Base-by-base conservation (phyloP, 495 filamentous ascomycete genomes). In the Penicillium tannophilum region DNA sequence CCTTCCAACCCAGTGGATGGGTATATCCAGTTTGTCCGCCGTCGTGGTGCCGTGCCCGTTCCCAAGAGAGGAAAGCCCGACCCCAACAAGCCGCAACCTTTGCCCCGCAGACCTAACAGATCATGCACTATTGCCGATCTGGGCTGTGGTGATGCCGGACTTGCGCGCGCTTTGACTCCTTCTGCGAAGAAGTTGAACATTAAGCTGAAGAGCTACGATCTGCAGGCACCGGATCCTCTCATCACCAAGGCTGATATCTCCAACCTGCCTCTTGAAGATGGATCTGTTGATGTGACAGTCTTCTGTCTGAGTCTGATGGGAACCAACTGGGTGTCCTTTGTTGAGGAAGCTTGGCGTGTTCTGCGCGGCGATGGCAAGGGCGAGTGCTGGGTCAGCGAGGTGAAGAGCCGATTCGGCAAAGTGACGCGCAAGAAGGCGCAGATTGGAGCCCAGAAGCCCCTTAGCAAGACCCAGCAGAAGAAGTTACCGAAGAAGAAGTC, bases 271-370 rank as follows among this genome's bases (percentile, higher is more conserved):
- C 68, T 96, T 2, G 72, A 76, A 24, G 85, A 92, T 49, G 84
- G 83, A 49, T 83, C 79, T 39, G 87, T 92, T 23, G 91, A 98
- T 67, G 80, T 98, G 16, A 89, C 90, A 8, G 84, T 98, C 53
- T 96, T 97, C 78, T 98, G 94, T 74, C 80, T 98, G 23, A 93
- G 93, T 55, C 82, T 98, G 42, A 98, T 98, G 94, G 94, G 95
- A 63, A 98, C 94, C 16, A 98, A 98, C 75, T 98, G 94, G 91
- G 80, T 96, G 20, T 86, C 90, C 58, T 97, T 97, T 66, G 82
- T 98, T 57, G 93, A 97, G 66, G 94, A 98, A 74, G 92, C 93
- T n/a, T 93, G 88, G 73, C 84, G 94, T 19, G 78, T 98, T 11
- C 78, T 98, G 60, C 84, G 90, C 54, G 55, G 75, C 19, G 80